Evolutionary conservation across 495 filamentous ascomycete genomes (phyloP).

Genomic region (Talaromyces stipitatus): DNA sequence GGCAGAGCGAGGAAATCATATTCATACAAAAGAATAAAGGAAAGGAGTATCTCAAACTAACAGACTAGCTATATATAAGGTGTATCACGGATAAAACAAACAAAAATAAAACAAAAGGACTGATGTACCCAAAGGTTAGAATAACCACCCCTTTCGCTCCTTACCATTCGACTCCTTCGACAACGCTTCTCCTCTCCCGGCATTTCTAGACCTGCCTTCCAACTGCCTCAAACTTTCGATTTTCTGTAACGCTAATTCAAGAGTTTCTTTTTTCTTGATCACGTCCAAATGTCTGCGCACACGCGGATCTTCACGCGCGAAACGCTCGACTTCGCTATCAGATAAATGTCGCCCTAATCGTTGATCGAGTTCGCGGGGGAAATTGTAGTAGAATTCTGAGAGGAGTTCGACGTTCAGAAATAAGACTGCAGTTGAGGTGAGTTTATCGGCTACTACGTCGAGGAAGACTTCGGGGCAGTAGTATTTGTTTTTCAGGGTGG

Average conservation of each 20-base stretch:
- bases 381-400: slow-evolving; percentile 94
- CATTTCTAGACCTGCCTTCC: slow-evolving; percentile 38
- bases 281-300: slow-evolving; percentile 84
- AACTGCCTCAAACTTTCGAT: slow-evolving; percentile 81
- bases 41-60: not conserved
- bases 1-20: no score
- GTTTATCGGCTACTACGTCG: slow-evolving; percentile 91
- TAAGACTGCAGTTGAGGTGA: slow-evolving; percentile 87
- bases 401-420: slow-evolving; percentile 97
- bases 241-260: slow-evolving; percentile 88
- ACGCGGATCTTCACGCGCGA: slow-evolving; percentile 87
- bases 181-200: not conserved
- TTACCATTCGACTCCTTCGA: not conserved
- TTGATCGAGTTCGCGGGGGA: slow-evolving; percentile 84
- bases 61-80: not conserved
- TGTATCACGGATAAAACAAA: not conserved
- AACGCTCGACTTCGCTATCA: slow-evolving; percentile 72
- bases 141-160: slow-evolving; percentile 1
- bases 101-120: not conserved
- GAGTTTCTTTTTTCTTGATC: slow-evolving; percentile 81
- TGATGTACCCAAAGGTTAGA: not conserved
- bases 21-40: not conserved
- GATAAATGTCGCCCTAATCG: slow-evolving; percentile 78
- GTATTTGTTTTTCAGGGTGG: slow-evolving; percentile 78
- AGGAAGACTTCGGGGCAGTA: slow-evolving; percentile 96